Evolutionary conservation across 1,284 basidiomycete species (phyloP).

Genomic region (Lentinula novae-zelandiae): DNA sequence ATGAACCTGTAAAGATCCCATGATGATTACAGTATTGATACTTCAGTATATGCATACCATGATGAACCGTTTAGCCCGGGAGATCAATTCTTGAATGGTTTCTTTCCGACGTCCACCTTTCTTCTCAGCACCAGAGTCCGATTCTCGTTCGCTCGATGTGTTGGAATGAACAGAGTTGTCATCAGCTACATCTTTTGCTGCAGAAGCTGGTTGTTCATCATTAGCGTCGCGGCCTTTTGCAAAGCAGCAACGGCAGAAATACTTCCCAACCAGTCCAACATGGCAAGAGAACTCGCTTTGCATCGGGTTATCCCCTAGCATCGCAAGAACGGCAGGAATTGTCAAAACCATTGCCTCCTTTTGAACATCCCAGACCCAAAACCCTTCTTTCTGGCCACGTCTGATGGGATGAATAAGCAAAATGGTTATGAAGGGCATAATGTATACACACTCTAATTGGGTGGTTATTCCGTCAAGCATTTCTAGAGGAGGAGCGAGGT

Average conservation of each 20-base stretch:
- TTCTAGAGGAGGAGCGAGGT: constrained; percentile 23
- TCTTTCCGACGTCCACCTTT: too few relatives aligned
- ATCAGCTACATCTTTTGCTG: too few relatives aligned
- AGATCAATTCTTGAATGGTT: too few relatives aligned
- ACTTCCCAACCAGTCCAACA: constrained; percentile 7
- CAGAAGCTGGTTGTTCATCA: too few relatives aligned
- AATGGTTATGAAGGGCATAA: background rate
- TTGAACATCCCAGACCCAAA: constrained; percentile 18
- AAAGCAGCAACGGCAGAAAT: constrained; percentile 3
- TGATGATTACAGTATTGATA: too few relatives aligned
- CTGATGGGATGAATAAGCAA: constrained; percentile 1
- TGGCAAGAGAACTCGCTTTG: constrained; percentile 23
- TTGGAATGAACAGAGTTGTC: too few relatives aligned
- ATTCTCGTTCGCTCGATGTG: too few relatives aligned
- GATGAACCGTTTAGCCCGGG: too few relatives aligned
- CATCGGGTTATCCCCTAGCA: constrained; percentile 25
- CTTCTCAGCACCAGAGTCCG: too few relatives aligned
- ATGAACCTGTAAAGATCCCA: too few relatives aligned
- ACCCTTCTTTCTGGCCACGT: constrained; percentile 16
- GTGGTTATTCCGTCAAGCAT: constrained; percentile 22
- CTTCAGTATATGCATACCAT: too few relatives aligned
- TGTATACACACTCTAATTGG: constrained; percentile 18
- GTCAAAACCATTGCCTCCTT: constrained; percentile 14
- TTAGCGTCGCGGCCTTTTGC: background rate
- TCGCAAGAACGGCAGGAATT: constrained; percentile 17